Base-by-base conservation (phyloP, 2,329 filamentous ascomycete species). In the Boeremia lycopersici region DNA sequence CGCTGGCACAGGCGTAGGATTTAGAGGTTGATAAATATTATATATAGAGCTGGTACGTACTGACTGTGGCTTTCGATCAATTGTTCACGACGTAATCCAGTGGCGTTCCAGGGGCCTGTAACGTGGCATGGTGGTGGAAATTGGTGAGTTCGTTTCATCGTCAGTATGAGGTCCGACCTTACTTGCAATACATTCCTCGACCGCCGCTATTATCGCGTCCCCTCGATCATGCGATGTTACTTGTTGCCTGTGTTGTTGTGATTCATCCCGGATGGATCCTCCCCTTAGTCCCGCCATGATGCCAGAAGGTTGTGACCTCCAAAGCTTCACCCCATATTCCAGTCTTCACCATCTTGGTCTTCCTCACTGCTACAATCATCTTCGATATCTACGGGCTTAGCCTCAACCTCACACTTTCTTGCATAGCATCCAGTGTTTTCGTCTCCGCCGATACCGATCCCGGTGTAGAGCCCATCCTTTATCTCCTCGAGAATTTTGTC, bases 401-500 rank as follows among this genome's bases (percentile, higher is more conserved):
- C 46, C 26, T 68, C 65, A 5, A 68, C 65, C 44, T 64, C 62
- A 38, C 63, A 67, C 30, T 65, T 68, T 15, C 62, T 49, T 30
- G 65, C 65, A 47, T 63, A 68, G 45, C 60, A 65, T 8, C 48
- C 51, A 6, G 42, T 29, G 17, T 53, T 57, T 9, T 59, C 56
- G 11, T 55, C 59, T 6, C 59, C 62, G 10, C 62, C 62, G 1
- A 67, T 40, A 0, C 65, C 65, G 10, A 68, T 68, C 4, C 63
- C 63, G 4, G 55, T 64, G 17, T 65, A 68, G 13, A 68, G 30
- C 1, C 63, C 65, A n/a, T 57, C 36, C 29, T 56, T 61, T 13
- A 60, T 33, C 31, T 68, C 62, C 47, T 67, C 63, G 17, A 68
- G 61, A 5, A 68, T 65, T 45, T 63, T 67, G 48, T 68, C 63